Percentiles rank a stretch among this genome's conserved stretches.
Conservation (phyloP, 257 asterid species). For the Solanum phureja region DNA sequence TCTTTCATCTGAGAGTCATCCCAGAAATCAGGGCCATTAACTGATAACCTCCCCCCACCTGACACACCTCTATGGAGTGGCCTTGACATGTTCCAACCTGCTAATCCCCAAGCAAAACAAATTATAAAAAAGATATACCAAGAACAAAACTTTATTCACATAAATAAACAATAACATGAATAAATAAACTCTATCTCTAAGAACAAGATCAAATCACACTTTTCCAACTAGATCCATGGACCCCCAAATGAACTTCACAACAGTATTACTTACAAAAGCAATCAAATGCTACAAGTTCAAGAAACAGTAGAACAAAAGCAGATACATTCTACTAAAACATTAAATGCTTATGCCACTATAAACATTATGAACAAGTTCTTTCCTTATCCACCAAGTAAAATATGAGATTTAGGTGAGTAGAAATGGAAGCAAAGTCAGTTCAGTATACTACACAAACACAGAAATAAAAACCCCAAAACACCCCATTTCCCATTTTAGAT, state of each 20-base stretch:
- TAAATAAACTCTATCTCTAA: not conserved
- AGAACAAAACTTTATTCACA: not conserved
- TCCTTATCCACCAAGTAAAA: slow-evolving; percentile 21
- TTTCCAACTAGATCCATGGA: slow-evolving; percentile 13
- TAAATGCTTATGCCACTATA: not conserved
- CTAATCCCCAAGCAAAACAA: slow-evolving; percentile 18
- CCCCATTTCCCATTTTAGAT: not conserved
- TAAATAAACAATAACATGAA: not conserved
- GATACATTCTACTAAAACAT: not conserved
- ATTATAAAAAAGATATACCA: not conserved
- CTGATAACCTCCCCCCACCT: slow-evolving; percentile 49
- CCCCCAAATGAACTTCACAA: not conserved
- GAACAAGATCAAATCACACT: slow-evolving; percentile 14
- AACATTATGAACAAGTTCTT: slow-evolving; percentile 15
- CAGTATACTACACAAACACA: not conserved
- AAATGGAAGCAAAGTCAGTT: slow-evolving; percentile 13
- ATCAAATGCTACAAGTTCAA: not conserved
- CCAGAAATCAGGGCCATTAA: slow-evolving; percentile 47
- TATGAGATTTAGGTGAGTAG: slow-evolving; percentile 3
- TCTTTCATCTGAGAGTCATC: slow-evolving; percentile 84
- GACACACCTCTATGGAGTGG: slow-evolving; percentile 86
- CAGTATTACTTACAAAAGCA: not conserved
- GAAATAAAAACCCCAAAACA: not conserved
- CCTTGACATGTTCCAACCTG: slow-evolving; percentile 70
- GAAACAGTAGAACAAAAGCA: not conserved